These are phyloP conservation scores for Fraxinus latifolia DNA, from an alignment of 305 asterid species.

Conservation along the genomic window DNA sequence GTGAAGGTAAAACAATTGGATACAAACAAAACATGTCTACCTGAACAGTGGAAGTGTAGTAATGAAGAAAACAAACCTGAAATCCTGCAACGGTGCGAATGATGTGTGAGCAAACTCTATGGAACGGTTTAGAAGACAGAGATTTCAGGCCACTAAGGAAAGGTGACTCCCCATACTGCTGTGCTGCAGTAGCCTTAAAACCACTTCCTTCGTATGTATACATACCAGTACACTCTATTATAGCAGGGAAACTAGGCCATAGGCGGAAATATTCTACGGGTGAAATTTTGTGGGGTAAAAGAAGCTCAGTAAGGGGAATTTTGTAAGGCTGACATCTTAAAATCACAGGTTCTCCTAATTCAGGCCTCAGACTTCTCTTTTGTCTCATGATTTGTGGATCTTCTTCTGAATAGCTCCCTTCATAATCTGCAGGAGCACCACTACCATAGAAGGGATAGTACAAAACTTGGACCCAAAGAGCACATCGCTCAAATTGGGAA, in stretches of 20 bases:
- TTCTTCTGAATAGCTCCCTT: slow-evolving; percentile 72
- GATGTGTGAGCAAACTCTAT: slow-evolving; percentile 89
- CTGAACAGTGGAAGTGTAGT: not conserved
- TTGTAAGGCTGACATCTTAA: slow-evolving; percentile 94
- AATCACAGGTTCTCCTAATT: slow-evolving; percentile 67
- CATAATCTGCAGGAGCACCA: slow-evolving; percentile 58
- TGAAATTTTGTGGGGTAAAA: slow-evolving; percentile 83
- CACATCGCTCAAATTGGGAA: slow-evolving; percentile 83
- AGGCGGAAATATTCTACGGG: slow-evolving; percentile 88
- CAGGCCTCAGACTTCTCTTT: slow-evolving; percentile 58
- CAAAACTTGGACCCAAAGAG: slow-evolving; percentile 78
- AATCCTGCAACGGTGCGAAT: slow-evolving; percentile 94
- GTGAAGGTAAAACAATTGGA: not conserved
- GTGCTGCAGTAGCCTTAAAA: slow-evolving; percentile 91
- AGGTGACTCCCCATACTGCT: slow-evolving; percentile 90
- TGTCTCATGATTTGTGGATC: slow-evolving; percentile 67
- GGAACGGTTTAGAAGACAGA: slow-evolving; percentile 83
- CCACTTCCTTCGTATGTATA: slow-evolving; percentile 91
- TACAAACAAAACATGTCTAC: not conserved
- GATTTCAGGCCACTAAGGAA: slow-evolving; percentile 80
- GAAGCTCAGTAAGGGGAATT: slow-evolving; percentile 88
- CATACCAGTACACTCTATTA: slow-evolving; percentile 82
- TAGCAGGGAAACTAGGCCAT: slow-evolving; percentile 92
- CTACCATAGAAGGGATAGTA: slow-evolving; percentile 75
- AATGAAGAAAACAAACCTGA: slow-evolving; percentile 52